Evolutionary conservation across 106 monocot species (phyloP).

Genomic region (Dioscorea zingiberensis): DNA sequence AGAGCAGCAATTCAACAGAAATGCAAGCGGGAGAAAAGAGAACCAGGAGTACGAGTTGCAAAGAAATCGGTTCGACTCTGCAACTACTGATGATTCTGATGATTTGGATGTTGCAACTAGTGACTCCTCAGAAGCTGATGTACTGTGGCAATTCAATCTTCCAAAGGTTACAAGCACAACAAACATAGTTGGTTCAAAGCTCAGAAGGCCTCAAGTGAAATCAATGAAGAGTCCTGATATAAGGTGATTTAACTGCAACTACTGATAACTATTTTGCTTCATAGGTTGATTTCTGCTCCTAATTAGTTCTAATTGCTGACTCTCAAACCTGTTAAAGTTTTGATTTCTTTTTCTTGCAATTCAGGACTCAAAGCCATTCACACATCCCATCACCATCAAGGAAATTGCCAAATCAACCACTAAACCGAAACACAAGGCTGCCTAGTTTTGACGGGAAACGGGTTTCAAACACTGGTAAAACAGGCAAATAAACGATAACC

Average conservation of each 20-base stretch:
- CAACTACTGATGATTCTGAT: constrained; percentile 45
- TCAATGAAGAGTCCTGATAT: constrained; percentile 45
- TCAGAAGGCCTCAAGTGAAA: constrained; percentile 55
- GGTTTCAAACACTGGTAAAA: constrained; percentile 30
- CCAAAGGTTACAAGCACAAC: constrained; percentile 21
- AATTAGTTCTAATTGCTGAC: background rate
- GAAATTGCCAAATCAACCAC: constrained; percentile 24
- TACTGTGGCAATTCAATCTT: constrained; percentile 53
- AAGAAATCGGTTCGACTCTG: constrained; percentile 33
- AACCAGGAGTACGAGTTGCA: constrained; percentile 29
- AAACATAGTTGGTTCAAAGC: constrained; percentile 42
- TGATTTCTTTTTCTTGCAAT: background rate
- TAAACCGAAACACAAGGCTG: constrained; percentile 27
- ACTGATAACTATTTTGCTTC: too few species aligned
- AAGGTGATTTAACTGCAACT: constrained; percentile 30
- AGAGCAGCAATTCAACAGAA: constrained; percentile 30
- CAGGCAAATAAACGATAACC: constrained; percentile 1
- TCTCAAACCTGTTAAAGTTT: background rate
- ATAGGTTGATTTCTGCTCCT: too few species aligned
- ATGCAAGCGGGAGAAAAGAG: constrained; percentile 25
- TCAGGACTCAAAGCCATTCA: constrained; percentile 37
- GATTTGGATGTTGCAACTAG: constrained; percentile 74
- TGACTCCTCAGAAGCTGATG: constrained; percentile 85
- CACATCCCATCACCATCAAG: constrained; percentile 46
- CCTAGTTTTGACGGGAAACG: constrained; percentile 24